These are phyloP conservation scores for Verbascum thapsus DNA, from an alignment of 257 asterid species.

Conservation along the genomic window DNA sequence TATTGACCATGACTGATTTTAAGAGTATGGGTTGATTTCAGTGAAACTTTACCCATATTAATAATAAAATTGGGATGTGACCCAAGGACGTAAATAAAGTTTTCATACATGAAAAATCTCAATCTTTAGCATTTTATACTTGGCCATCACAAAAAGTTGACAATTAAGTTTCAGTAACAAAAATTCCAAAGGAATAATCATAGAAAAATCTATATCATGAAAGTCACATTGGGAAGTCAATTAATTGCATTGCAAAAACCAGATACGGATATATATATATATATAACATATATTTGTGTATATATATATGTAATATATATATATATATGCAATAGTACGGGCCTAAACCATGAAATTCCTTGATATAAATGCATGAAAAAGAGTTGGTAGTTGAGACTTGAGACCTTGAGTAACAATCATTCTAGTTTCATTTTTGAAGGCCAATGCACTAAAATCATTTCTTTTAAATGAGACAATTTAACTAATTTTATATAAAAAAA, in stretches of 20 bases:
- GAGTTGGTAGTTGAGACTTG: slow-evolving; percentile 21
- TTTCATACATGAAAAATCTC: neutral
- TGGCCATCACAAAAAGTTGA: neutral
- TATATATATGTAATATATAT: neutral
- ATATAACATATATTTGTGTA: too few relatives aligned
- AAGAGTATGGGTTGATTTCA: too few relatives aligned
- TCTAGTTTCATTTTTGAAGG: neutral
- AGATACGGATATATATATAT: neutral
- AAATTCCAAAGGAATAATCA: neutral
- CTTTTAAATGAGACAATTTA: neutral
- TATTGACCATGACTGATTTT: too few relatives aligned
- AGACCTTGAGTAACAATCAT: neutral
- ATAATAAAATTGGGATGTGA: neutral
- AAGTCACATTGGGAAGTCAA: slow-evolving; percentile 27
- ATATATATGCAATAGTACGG: neutral
- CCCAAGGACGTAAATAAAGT: too few relatives aligned
- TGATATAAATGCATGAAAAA: slow-evolving; percentile 32
- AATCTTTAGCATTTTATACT: slow-evolving; percentile 17
- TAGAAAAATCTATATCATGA: slow-evolving; percentile 25
- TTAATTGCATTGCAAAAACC: slow-evolving; percentile 12
- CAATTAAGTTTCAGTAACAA: slow-evolving; percentile 10
- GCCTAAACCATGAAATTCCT: slow-evolving; percentile 28
- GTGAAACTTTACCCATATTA: neutral
- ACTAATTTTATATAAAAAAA: neutral
- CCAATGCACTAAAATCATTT: neutral